phyloP scores from a whole-genome alignment of 495 filamentous ascomycete species.

The Neurospora sp. region DNA sequence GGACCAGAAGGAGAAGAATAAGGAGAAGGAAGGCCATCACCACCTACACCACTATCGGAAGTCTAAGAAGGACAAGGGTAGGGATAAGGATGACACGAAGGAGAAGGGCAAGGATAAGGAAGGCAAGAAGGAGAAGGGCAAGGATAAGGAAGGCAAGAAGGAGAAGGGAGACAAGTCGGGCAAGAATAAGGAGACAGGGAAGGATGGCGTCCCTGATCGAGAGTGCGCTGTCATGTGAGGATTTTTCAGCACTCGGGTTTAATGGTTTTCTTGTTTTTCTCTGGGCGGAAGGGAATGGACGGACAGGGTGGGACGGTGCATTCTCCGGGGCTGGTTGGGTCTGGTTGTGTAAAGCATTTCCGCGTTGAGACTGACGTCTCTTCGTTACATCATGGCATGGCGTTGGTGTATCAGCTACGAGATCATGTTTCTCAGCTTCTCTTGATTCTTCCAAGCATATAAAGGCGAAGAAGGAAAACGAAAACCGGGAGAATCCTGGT shows the following conservation, averaged over 20 bases:
- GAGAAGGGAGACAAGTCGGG: slow-evolving; percentile 13
- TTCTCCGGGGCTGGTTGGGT: not conserved
- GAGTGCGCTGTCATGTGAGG: slow-evolving; percentile 50
- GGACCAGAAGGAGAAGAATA: slow-evolving; percentile 28
- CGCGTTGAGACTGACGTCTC: not conserved
- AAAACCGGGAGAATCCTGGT: not conserved
- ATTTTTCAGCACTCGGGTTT: not conserved
- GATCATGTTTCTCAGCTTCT: not conserved
- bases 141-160: slow-evolving; percentile 17
- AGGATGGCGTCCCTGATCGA: slow-evolving; percentile 46
- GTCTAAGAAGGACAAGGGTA: slow-evolving; percentile 29
- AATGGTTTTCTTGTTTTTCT: not conserved
- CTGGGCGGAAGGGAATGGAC: not conserved
- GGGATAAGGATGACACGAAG: slow-evolving; percentile 22
- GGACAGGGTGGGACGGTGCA: not conserved
- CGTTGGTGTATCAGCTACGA: not conserved
- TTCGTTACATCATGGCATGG: not conserved
- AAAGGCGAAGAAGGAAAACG: not conserved
- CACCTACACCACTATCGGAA: slow-evolving; percentile 29
- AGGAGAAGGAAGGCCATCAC: slow-evolving; percentile 28
- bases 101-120: slow-evolving; percentile 29
- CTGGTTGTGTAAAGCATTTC: not conserved
- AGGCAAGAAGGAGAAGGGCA: slow-evolving; percentile 20
- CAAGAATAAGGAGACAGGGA: slow-evolving; percentile 21
- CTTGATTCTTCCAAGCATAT: not conserved